Evolutionary conservation across 108 stramenopile genomes (phyloP).

Genomic region (Mediolabrus comicus): DNA sequence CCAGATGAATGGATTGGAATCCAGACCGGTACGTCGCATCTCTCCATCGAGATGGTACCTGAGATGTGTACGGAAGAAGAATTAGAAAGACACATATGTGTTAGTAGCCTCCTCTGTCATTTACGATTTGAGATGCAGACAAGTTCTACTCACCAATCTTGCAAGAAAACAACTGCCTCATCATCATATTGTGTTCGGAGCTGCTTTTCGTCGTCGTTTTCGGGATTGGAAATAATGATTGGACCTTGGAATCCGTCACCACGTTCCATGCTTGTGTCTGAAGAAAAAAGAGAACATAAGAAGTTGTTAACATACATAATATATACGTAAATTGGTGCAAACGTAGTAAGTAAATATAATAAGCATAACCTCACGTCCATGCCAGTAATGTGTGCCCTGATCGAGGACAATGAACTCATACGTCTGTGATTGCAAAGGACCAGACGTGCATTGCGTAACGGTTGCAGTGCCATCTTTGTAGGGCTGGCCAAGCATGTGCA

Average conservation of each 20-base stretch:
- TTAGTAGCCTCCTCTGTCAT: no score
- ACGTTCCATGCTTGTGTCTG: slow-evolving; percentile 31
- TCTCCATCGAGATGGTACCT: slow-evolving; percentile 26
- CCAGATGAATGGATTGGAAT: slow-evolving; percentile 45
- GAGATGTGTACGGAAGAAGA: no score
- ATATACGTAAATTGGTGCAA: no score
- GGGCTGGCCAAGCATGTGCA: slow-evolving; percentile 26
- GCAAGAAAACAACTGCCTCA: slow-evolving; percentile 34
- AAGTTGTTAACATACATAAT: no score
- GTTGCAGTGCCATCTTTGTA: slow-evolving; percentile 38
- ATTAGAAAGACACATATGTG: no score
- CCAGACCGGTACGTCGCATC: slow-evolving; percentile 21
- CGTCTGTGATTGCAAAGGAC: slow-evolving; percentile 34
- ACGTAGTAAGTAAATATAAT: no score
- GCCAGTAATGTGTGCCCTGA: slow-evolving; percentile 51
- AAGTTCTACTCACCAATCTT: no score
- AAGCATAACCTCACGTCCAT: no score
- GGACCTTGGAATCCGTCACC: slow-evolving; percentile 44
- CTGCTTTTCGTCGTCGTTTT: slow-evolving; percentile 16
- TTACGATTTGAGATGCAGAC: no score
- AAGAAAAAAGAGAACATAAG: background rate
- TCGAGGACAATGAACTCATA: slow-evolving; percentile 34
- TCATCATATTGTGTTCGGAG: slow-evolving; percentile 31
- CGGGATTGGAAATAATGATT: slow-evolving; percentile 27
- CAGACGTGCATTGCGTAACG: slow-evolving; percentile 30